Percentiles rank a stretch among this genome's conserved stretches.
phyloP scores from a whole-genome alignment of 176 grass and related monocot species.

The Thinopyrum elongatum region DNA sequence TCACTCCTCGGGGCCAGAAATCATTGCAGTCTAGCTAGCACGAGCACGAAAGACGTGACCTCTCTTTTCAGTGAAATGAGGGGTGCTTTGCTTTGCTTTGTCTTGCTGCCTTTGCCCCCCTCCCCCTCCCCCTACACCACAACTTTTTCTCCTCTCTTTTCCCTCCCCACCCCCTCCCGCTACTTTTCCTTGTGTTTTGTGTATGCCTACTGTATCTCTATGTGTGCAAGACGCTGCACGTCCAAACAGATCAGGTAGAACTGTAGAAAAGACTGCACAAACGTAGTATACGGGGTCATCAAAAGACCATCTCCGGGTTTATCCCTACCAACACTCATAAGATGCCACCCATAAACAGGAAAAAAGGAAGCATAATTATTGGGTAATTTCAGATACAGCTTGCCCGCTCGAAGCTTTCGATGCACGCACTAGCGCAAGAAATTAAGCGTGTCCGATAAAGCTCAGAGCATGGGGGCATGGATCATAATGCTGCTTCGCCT shows the following conservation, averaged over 20 bases:
- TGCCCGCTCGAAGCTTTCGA: background rate
- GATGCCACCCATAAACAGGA: background rate
- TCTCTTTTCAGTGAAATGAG: slow-evolving; percentile 59
- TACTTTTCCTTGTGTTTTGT: slow-evolving; percentile 21
- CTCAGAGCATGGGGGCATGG: slow-evolving; percentile 13
- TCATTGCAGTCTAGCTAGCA: slow-evolving; percentile 40
- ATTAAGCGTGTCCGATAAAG: slow-evolving; percentile 28
- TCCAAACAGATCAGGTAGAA: no score
- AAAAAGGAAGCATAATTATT: slow-evolving; percentile 27
- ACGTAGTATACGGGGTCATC: background rate
- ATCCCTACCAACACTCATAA: background rate
- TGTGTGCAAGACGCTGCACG: background rate
- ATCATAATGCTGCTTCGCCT: slow-evolving; percentile 19
- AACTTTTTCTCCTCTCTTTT: slow-evolving; percentile 7
- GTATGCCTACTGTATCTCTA: background rate
- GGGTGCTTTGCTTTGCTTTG: slow-evolving; percentile 38
- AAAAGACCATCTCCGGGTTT: background rate
- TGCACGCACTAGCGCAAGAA: background rate
- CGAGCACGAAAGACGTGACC: slow-evolving; percentile 53
- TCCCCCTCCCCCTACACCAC: background rate
- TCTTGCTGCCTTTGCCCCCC: slow-evolving; percentile 17
- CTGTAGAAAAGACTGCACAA: background rate
- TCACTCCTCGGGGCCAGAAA: slow-evolving; percentile 31
- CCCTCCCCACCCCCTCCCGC: background rate
- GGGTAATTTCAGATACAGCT: background rate